Percentiles rank a stretch among this genome's conserved stretches.
These are phyloP conservation scores for Trichoderma aggressivum DNA, from an alignment of 2,329 filamentous ascomycete species.

Conservation along the genomic window DNA sequence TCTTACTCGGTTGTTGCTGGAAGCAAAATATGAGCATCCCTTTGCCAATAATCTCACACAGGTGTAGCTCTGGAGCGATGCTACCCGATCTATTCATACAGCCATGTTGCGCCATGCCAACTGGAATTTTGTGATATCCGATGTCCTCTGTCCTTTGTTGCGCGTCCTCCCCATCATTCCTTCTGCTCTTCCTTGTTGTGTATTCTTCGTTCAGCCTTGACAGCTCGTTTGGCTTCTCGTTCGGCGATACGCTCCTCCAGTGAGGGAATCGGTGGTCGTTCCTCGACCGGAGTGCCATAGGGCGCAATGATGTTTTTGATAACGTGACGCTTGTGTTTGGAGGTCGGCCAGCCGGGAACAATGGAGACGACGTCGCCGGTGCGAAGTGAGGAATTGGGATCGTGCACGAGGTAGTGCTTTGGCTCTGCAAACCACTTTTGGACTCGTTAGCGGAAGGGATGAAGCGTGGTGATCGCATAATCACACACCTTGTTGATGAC, in stretches of 20 bases:
- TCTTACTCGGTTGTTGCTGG: not conserved
- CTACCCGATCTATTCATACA: conserved; percentile 1
- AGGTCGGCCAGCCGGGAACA: conserved; percentile 60
- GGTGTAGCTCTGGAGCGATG: not conserved
- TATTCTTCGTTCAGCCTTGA: conserved; percentile 55
- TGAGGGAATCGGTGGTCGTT: conserved; percentile 63
- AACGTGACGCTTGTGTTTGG: conserved; percentile 67
- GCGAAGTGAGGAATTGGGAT: conserved; percentile 69
- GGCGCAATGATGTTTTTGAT: conserved; percentile 73
- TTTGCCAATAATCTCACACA: not conserved
- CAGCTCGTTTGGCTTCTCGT: conserved; percentile 51
- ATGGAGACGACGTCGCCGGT: conserved; percentile 75
- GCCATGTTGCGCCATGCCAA: not conserved
- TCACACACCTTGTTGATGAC: conserved; percentile 64
- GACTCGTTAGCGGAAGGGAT: not conserved
- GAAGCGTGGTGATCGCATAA: not conserved
- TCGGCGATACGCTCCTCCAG: conserved; percentile 57
- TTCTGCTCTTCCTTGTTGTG: not conserved
- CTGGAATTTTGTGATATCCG: not conserved
- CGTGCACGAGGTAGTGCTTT: conserved; percentile 69
- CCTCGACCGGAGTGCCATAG: conserved; percentile 57
- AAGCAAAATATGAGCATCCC: not conserved
- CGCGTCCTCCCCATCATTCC: conserved; percentile 21
- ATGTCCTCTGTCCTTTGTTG: not conserved
- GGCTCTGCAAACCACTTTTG: conserved; percentile 59